A percentile compares a stretch with the other conserved stretches of the same genome.
Conservation (phyloP, 2,329 filamentous ascomycete species). For the Penicillium sp. region DNA sequence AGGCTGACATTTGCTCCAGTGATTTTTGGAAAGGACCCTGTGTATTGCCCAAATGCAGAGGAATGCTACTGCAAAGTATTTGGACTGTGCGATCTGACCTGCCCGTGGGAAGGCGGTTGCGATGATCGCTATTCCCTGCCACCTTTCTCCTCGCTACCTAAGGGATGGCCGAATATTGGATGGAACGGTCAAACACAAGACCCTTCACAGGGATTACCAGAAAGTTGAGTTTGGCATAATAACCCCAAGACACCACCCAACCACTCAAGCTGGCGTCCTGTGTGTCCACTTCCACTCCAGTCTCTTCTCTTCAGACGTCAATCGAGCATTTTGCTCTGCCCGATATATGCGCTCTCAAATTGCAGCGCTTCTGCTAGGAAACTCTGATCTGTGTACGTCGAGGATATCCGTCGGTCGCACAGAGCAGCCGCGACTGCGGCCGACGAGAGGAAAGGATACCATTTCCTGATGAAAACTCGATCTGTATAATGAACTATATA, state of each 20-base stretch:
- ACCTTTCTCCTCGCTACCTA: conserved; percentile 56
- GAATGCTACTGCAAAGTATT: conserved; percentile 68
- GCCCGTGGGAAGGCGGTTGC: conserved; percentile 48
- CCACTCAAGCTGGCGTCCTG: not conserved
- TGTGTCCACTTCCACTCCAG: not conserved
- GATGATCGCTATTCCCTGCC: conserved; percentile 60
- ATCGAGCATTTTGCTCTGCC: not conserved
- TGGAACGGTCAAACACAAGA: conserved; percentile 48
- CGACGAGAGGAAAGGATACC: not conserved
- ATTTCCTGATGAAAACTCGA: not conserved
- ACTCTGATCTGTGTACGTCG: not conserved
- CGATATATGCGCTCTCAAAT: not conserved
- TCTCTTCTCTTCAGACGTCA: not conserved
- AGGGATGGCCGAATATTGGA: conserved; percentile 61
- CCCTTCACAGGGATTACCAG: conserved; percentile 33
- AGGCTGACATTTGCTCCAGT: conserved; percentile 38
- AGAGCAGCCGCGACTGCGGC: not conserved
- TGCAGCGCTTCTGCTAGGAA: not conserved
- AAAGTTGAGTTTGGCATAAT: conserved; percentile 18
- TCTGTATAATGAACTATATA: not conserved
- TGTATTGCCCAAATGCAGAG: conserved; percentile 61
- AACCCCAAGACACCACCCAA: not conserved
- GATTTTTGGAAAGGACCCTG: conserved; percentile 57
- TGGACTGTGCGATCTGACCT: conserved; percentile 56
- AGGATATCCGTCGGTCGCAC: not conserved